Conservation (phyloP, 164 flowering plant genomes). For the Buxus sempervirens region DNA sequence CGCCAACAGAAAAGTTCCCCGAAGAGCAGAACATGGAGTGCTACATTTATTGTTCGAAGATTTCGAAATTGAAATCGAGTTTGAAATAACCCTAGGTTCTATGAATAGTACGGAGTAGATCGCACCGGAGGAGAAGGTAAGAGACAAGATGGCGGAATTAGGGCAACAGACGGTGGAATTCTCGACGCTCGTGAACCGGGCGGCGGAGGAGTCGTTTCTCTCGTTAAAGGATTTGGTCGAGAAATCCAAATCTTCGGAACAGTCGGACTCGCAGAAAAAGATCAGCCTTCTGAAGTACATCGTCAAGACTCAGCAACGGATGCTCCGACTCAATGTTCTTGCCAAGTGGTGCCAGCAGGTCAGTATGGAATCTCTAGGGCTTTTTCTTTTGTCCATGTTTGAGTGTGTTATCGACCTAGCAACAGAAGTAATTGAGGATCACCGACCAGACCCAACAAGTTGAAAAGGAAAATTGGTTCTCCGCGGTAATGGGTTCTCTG, state of each 20-base stretch:
- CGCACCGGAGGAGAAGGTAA: too few species aligned
- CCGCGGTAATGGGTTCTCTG: too few species aligned
- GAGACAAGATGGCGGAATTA: conserved; percentile 62
- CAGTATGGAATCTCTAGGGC: neutral
- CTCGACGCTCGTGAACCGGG: conserved; percentile 65
- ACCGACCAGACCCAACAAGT: too few species aligned
- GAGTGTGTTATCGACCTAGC: too few species aligned
- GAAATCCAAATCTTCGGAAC: conserved; percentile 55
- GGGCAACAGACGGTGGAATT: conserved; percentile 92
- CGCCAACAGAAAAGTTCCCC: too few species aligned
- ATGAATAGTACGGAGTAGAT: neutral
- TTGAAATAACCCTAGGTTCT: neutral
- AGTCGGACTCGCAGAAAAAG: conserved; percentile 84
- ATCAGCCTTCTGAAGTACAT: conserved; percentile 72
- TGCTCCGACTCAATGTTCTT: conserved; percentile 90
- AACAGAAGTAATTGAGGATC: too few species aligned
- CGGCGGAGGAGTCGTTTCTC: conserved; percentile 82
- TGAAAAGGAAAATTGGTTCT: too few species aligned
- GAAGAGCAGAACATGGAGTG: neutral
- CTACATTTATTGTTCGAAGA: neutral
- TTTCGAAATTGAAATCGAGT: neutral
- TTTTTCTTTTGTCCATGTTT: neutral
- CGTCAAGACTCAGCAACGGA: conserved; percentile 88
- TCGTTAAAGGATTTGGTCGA: conserved; percentile 83
- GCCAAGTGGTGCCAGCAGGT: conserved; percentile 99